Evolutionary conservation across 306 rosid genomes (phyloP).

Genomic region (Medicago lupulina): DNA sequence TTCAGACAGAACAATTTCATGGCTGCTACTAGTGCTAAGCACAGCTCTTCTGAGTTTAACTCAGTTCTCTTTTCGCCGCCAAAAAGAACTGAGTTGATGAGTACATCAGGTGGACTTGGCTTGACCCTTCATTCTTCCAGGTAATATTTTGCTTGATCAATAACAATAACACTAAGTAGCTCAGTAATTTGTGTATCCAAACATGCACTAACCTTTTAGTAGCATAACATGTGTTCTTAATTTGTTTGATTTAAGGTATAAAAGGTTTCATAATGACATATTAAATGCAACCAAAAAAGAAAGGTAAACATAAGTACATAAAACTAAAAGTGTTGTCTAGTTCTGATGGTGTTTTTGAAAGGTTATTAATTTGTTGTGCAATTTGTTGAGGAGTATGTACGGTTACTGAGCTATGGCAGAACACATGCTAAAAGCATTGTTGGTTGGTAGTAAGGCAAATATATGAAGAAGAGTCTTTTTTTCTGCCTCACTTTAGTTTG

Average conservation of each 20-base stretch:
- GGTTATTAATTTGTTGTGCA: slow-evolving; percentile 40
- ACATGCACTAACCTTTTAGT: background rate
- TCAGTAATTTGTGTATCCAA: background rate
- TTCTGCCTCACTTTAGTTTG: slow-evolving; percentile 59
- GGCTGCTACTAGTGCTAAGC: slow-evolving; percentile 3
- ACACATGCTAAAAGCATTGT: slow-evolving; percentile 49
- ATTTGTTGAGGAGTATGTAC: slow-evolving; percentile 38
- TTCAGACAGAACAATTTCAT: slow-evolving; percentile 64
- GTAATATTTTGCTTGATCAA: slow-evolving; percentile 47
- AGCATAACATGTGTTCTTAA: background rate
- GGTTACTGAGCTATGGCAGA: slow-evolving; percentile 50
- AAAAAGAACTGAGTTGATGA: slow-evolving; percentile 57
- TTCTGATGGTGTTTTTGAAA: slow-evolving; percentile 27
- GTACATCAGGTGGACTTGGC: slow-evolving; percentile 81
- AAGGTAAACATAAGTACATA: slow-evolving; percentile 17
- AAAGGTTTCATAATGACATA: slow-evolving; percentile 1
- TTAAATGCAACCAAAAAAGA: slow-evolving; percentile 3
- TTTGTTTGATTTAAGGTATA: slow-evolving; percentile 18
- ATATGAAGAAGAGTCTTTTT: slow-evolving; percentile 53
- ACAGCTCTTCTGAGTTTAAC: slow-evolving; percentile 38
- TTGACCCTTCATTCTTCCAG: slow-evolving; percentile 87
- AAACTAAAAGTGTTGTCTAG: background rate
- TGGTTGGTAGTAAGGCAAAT: slow-evolving; percentile 47
- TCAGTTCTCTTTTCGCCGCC: slow-evolving; percentile 57
- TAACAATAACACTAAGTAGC: slow-evolving; percentile 3